These are phyloP conservation scores for Paecilomyces sp. DNA, from an alignment of 2,329 filamentous ascomycete genomes.

Conservation along the genomic window DNA sequence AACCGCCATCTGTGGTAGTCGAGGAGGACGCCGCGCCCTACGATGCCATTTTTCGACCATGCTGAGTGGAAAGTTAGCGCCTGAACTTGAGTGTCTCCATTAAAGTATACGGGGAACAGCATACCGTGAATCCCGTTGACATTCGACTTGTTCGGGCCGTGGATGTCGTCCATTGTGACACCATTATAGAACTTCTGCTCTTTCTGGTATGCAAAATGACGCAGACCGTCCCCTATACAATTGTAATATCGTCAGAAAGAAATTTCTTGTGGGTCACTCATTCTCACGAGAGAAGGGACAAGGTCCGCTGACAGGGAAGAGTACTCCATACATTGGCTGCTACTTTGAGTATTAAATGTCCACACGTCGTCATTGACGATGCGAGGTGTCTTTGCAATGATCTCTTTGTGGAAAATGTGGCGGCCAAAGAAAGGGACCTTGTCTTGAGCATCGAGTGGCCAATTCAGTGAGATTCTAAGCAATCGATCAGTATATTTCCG, in stretches of 20 bases:
- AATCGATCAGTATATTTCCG: neutral
- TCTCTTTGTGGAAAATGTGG: constrained; percentile 47
- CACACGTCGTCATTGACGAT: constrained; percentile 56
- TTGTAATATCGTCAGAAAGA: neutral
- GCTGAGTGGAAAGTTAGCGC: neutral
- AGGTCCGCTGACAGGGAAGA: neutral
- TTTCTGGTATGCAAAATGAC: constrained; percentile 10
- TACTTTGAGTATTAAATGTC: constrained; percentile 52
- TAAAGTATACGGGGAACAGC: neutral
- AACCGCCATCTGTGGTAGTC: neutral
- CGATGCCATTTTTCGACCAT: neutral
- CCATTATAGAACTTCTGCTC: constrained; percentile 11
- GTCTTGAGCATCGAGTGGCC: constrained; percentile 50
- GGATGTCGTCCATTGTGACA: constrained; percentile 9
- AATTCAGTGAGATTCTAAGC: constrained; percentile 51
- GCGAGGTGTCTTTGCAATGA: constrained; percentile 46
- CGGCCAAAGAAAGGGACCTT: constrained; percentile 50
- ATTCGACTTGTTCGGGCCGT: constrained; percentile 4
- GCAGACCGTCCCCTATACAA: constrained; percentile 8
- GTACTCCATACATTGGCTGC: constrained; percentile 41
- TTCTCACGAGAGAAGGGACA: neutral
- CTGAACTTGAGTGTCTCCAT: neutral
- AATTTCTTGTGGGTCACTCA: neutral
- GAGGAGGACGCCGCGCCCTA: neutral
- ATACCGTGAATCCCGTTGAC: constrained; percentile 11